Base-by-base conservation (phyloP, 441 rosid species). In the Rhodomyrtus psidioides region DNA sequence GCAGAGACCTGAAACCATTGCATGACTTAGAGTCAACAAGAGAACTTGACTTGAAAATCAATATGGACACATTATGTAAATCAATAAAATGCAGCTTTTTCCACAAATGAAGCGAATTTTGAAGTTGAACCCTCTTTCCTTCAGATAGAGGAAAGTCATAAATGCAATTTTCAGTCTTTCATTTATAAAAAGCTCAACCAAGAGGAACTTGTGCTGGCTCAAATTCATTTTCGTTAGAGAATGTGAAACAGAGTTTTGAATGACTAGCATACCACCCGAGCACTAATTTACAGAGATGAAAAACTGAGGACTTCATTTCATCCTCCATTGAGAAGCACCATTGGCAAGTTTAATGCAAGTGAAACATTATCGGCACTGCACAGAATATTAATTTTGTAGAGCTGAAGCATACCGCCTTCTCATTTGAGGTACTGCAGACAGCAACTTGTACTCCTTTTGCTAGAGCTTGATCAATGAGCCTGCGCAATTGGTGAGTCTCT, bases 341-440 rank as follows among this genome's bases (percentile, higher is more conserved):
- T 39, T 39, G 19, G 49, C 49, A 70, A 70, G 49, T 70, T 70
- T 34, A 21, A 70, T 39, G 16, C 49, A 39, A 2, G 1, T 10
- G n/a, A 70, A 70, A 70, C n/a, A 70, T 39, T 39, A 39, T 39
- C 0, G n/a, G 16, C 79, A 70, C 49, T 70, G n/a, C 49, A 70
- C 49, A 39, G 23, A 10, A 70, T 10, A 91, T 85, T 88, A 91
- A 83, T 90, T 92, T 87, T 83, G 91, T 85, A 90, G 92, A 91
- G 92, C 86, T 89, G 87, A 89, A 83, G 92, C 98, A 91, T 94
- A 97, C 98, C 96, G 98, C 98, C 96, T 97, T 97, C 93, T 96
- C 98, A 92, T 96, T 96, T 30, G 99, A 97, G 85, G 98, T 96
- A 88, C 98, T 96, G 91, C 98, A 96, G 65, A 97, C 99, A 7